Base-by-base conservation (phyloP, 1,284 basidiomycete species). In the Jaminaea rosea region DNA sequence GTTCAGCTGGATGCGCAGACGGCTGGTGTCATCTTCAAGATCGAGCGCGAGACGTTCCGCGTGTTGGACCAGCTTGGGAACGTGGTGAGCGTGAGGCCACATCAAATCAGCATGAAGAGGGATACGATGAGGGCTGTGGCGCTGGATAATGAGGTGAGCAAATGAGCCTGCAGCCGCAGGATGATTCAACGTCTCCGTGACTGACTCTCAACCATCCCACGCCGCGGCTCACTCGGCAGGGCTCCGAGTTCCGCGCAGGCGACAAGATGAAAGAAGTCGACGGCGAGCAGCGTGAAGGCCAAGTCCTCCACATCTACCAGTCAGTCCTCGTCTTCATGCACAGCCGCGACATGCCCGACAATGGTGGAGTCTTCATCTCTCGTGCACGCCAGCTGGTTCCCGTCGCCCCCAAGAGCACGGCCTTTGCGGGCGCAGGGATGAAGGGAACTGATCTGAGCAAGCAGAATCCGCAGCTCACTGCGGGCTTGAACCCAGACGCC, bases 21-120 rank as follows among this genome's bases (percentile, higher is more conserved):
- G 1, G 88, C 91, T 24, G 93, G 91, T 72, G 90, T 98, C 55
- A 93, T 98, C 63, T 94, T 87, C 81, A 94, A 94, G 76, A 92
- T 93, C 3, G 94, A 98, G 74, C 84, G 89, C 17, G 88, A 90
- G 69, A 84, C 87, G 7, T 91, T 99, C 82, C 87, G 88, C 53
- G 87, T 99, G 0, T 80, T 98, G 44, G 93, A 98, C 73, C 93
- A 97, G 75, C 87, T 89, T 61, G 88, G 90, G 1, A 62, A 68
- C 46, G 81, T 88, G 23, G 85, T 89, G 19, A 79, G 86, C 5
- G 87, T 97, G n/a, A 85, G 87, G 66, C 89, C 92, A 7, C 88
- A 91, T 60, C 92, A 98, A 74, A 94, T 99, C 63, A 68, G 65
- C 50, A 86, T 86, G 11, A 88, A 91, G 82, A 82, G 85, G 46